Percentiles rank a stretch among this genome's conserved stretches.
Evolutionary conservation across 306 rosid species (phyloP).

Genomic region (Fragaria ananassa): DNA sequence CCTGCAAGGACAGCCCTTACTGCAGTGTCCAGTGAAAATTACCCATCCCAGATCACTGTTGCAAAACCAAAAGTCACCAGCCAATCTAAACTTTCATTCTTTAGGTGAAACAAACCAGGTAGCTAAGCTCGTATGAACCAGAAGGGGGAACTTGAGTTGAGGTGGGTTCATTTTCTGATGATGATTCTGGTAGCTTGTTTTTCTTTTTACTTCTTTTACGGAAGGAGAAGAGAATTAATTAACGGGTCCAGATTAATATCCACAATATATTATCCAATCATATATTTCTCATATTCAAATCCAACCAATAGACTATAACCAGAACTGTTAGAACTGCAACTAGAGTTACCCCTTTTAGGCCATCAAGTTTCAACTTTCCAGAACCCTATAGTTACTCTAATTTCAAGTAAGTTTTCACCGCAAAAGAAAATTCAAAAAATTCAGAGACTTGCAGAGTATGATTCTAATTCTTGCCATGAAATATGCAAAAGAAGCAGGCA

Average conservation of each 20-base stretch:
- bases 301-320: neutral
- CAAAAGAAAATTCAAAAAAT: neutral
- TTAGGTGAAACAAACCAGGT: neutral
- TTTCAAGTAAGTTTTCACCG: neutral
- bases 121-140: neutral
- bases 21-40: neutral
- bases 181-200: neutral
- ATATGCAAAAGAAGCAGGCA: neutral
- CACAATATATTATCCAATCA: neutral
- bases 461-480: neutral
- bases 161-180: neutral
- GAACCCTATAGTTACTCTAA: neutral
- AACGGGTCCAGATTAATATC: neutral
- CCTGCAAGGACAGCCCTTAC: neutral
- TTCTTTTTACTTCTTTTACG: too few species aligned
- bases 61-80: neutral
- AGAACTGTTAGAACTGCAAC: neutral
- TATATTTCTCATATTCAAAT: neutral
- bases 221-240: too few species aligned
- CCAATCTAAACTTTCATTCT: neutral
- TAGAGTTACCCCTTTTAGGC: neutral
- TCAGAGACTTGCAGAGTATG: neutral
- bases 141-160: neutral
- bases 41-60: neutral
- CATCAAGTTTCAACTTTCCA: slow-evolving; percentile 8